A percentile compares a stretch with the other conserved stretches of the same genome.
Conservation (phyloP, 371 early-diverging fungal genomes). For the Mucor circinelloides region DNA sequence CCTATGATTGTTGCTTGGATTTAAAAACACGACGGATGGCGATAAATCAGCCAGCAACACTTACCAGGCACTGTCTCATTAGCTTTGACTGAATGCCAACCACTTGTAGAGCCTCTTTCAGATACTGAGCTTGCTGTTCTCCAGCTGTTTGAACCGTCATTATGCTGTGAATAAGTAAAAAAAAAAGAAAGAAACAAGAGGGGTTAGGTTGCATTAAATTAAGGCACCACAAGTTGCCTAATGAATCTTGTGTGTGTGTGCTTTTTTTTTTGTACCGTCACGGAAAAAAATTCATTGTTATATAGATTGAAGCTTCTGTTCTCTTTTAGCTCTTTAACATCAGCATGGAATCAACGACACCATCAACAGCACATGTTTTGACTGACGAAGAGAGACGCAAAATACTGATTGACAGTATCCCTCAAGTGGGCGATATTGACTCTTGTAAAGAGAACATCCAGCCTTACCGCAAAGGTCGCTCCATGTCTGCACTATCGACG, state of each 20-base stretch:
- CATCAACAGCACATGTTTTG: background rate
- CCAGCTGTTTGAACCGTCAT: background rate
- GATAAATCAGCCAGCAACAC: background rate
- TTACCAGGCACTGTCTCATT: conserved; percentile 89
- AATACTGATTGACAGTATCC: conserved; percentile 17
- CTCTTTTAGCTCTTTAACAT: background rate
- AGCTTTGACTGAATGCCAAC: conserved; percentile 89
- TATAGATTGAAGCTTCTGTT: no score
- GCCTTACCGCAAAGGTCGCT: conserved; percentile 70
- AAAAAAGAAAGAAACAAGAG: background rate
- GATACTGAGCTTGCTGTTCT: conserved; percentile 81
- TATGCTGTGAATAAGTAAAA: background rate
- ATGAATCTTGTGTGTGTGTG: no score
- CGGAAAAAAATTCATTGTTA: background rate
- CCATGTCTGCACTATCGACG: conserved; percentile 53
- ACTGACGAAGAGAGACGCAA: background rate
- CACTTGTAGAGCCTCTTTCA: conserved; percentile 83
- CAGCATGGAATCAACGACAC: background rate
- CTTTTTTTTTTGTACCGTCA: no score
- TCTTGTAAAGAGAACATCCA: conserved; percentile 84
- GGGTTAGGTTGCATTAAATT: background rate
- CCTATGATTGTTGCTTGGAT: conserved; percentile 45
- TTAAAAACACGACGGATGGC: background rate
- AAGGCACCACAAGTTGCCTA: background rate
- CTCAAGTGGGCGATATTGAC: conserved; percentile 54